phyloP scores from a whole-genome alignment of 768 basidiomycete genomes.

The Kwoniella newhampshirensis region DNA sequence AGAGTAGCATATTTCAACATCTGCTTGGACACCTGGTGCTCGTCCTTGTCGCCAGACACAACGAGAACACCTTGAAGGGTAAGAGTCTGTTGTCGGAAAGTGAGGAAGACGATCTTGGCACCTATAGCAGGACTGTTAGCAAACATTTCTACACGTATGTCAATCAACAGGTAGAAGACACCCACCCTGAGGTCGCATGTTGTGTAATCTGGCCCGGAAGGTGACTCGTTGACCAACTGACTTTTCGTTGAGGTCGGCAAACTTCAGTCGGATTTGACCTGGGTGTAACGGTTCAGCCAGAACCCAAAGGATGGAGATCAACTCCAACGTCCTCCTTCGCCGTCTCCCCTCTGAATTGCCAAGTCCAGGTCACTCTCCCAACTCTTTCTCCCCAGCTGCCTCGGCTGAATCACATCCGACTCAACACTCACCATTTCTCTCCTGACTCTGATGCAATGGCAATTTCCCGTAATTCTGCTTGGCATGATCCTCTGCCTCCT shows the following conservation, averaged over 20 bases:
- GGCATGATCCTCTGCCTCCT: slow-evolving; percentile 55
- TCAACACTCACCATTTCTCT: slow-evolving; percentile 57
- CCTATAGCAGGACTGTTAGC: slow-evolving; percentile 50
- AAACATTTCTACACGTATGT: not conserved
- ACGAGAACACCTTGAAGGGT: slow-evolving; percentile 79
- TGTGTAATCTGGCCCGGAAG: slow-evolving; percentile 86
- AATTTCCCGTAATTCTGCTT: slow-evolving; percentile 78
- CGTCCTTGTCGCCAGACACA: slow-evolving; percentile 61
- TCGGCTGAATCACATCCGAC: not conserved
- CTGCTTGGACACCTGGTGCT: slow-evolving; percentile 74
- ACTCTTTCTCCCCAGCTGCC: no score
- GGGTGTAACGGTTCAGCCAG: not conserved
- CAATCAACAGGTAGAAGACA: not conserved
- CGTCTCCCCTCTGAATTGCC: no score
- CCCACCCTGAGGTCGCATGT: slow-evolving; percentile 75
- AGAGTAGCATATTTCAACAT: slow-evolving; percentile 91
- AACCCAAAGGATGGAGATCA: no score
- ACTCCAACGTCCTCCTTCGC: no score
- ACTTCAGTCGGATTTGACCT: slow-evolving; percentile 63
- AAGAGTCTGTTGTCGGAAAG: slow-evolving; percentile 81
- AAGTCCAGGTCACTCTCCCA: not conserved
- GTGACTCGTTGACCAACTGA: slow-evolving; percentile 73
- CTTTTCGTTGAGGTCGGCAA: slow-evolving; percentile 62
- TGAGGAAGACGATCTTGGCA: slow-evolving; percentile 92
- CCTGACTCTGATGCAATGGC: slow-evolving; percentile 87